Conservation (phyloP, 441 rosid species). For the Corymbia citriodora region DNA sequence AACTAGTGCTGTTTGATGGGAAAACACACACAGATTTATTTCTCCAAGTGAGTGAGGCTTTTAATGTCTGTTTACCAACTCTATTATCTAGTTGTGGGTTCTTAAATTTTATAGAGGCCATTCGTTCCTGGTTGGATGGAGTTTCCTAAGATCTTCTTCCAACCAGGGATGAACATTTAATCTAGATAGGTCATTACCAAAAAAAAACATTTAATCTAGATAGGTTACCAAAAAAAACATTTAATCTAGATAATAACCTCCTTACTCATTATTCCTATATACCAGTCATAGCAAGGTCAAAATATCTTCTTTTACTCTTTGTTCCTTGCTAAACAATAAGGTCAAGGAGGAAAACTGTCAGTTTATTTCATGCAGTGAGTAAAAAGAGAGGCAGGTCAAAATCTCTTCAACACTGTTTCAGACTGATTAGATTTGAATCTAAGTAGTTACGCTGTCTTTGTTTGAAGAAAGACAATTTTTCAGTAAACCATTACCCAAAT, state of each 20-base stretch:
- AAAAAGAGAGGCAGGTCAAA: background rate
- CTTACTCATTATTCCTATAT: background rate
- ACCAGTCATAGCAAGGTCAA: background rate
- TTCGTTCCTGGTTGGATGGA: background rate
- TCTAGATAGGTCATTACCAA: no score
- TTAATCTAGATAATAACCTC: background rate
- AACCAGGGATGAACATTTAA: background rate
- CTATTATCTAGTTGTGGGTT: background rate
- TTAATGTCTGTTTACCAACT: background rate
- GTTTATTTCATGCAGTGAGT: background rate
- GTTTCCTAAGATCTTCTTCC: background rate
- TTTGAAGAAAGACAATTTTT: background rate
- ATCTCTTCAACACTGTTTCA: background rate
- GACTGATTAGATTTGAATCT: background rate
- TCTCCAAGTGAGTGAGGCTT: slow-evolving; percentile 46
- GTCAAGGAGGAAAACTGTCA: background rate
- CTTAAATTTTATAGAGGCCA: background rate
- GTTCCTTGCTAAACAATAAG: background rate
- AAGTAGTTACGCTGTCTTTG: background rate
- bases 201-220: no score
- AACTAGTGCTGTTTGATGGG: slow-evolving; percentile 41
- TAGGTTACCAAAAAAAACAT: no score
- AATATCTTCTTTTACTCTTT: background rate
- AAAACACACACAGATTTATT: slow-evolving; percentile 70
- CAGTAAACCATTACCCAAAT: background rate